Evolutionary conservation across 306 rosid species (phyloP).

Genomic region (Ceratonia siliqua): DNA sequence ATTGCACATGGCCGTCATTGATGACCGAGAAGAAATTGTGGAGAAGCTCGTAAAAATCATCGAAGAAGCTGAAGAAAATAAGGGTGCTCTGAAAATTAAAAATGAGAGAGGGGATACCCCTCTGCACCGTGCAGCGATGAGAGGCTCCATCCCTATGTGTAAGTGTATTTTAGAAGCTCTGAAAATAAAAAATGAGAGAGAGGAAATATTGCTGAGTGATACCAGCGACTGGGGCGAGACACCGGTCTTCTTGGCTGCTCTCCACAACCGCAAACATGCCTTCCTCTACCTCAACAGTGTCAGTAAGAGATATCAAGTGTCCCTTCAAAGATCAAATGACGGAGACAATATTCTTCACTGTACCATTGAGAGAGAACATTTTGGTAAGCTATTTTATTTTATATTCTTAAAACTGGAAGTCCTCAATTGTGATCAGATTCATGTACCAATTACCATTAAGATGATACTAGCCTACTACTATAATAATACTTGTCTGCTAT

Average conservation of each 20-base stretch:
- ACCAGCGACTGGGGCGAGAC: no score
- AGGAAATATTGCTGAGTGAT: no score
- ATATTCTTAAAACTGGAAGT: no score
- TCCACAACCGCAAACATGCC: neutral
- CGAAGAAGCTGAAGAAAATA: accelerated
- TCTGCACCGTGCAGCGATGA: conserved; percentile 49
- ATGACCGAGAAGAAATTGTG: conserved; percentile 15
- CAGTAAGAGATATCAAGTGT: no score
- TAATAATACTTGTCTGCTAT: no score
- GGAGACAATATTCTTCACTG: neutral
- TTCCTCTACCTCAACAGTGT: neutral
- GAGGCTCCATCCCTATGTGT: conserved; percentile 41
- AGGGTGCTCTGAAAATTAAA: neutral
- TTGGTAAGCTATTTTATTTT: neutral
- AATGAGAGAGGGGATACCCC: conserved; percentile 44
- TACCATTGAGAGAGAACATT: neutral
- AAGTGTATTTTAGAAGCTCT: neutral
- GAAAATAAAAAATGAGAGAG: no score
- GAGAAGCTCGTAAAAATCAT: neutral
- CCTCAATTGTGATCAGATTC: neutral
- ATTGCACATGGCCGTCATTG: conserved; percentile 53
- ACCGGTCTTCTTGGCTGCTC: neutral
- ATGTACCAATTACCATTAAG: neutral
- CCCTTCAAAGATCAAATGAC: no score
- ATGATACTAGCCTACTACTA: no score